Base-by-base conservation (phyloP, 768 basidiomycete species). In the Hericium alpestre region DNA sequence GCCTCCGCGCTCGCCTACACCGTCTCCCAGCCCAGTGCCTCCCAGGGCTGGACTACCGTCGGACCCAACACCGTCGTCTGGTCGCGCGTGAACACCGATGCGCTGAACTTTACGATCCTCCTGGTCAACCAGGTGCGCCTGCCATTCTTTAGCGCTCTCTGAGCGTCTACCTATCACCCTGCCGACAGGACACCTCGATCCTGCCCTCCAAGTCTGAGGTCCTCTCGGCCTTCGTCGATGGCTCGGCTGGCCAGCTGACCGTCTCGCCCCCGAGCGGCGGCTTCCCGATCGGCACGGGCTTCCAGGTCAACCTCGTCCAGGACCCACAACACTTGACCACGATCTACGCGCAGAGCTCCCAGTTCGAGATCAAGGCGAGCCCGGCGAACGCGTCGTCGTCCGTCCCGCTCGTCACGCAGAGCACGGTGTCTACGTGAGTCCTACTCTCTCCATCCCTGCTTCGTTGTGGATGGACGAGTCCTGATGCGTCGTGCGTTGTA, bases 291-390 rank as follows among this genome's bases (percentile, higher is more conserved):
- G 86, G 84, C 56, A 55, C 61, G 38, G 73, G 69, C 52, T 93
- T 79, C 79, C 84, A 79, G 56, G 76, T 94, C 70, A 90, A 93
- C 73, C 69, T 93, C 25, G 81, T 84, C 59, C 64, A 73, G 62
- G 75, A 79, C 61, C 59, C 74, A 3, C 56, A 76, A 18, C 53
- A 80, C 55, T 71, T 79, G 22, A 65, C 68, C 67, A 70, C 71
- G 53, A 82, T 93, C 61, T 76, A 81, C 54, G 88, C 90, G 40
- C 89, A 93, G 70, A 90, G 88, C 16, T 53, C 56, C 25, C 66
- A 80, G 56, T 93, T 92, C 70, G 70, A 66, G 63, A 80, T 83
- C 66, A 68, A 67, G 43, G 53, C 63, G 38, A 52, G 32, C 27
- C 55, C 70, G 6, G 50, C 59, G 15, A 51, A 58, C 7, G 43